Evolutionary conservation across 176 grass and related monocot genomes (phyloP).

Genomic region (Aegilops bicornis): DNA sequence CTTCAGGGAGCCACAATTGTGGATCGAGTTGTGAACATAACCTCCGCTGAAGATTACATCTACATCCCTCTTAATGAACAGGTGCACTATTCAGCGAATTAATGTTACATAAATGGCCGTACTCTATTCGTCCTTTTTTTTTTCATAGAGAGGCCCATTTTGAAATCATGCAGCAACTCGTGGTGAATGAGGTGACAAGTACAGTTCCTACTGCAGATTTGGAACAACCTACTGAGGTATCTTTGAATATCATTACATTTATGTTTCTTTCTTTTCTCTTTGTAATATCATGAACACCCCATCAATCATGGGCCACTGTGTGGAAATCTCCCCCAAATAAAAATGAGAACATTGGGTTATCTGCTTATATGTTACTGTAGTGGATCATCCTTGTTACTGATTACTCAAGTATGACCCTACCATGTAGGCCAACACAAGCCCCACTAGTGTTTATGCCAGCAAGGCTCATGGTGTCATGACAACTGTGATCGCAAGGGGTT

Average conservation of each 20-base stretch:
- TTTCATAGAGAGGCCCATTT: conserved; percentile 22
- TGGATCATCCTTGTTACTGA: conserved; percentile 8
- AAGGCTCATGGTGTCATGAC: conserved; percentile 90
- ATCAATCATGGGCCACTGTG: not conserved
- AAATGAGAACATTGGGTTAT: not conserved
- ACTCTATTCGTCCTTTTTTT: not conserved
- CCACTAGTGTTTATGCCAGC: conserved; percentile 57
- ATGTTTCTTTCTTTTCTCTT: not conserved
- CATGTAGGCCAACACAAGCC: conserved; percentile 55
- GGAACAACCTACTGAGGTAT: conserved; percentile 54
- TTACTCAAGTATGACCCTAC: not conserved
- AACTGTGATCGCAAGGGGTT: conserved; percentile 76
- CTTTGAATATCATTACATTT: conserved; percentile 34
- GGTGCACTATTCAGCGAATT: conserved; percentile 37
- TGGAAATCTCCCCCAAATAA: not conserved
- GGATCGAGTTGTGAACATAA: conserved; percentile 84
- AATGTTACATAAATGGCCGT: conserved; percentile 25
- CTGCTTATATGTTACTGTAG: conserved; percentile 13
- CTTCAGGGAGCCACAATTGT: conserved; percentile 93
- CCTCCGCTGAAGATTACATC: conserved; percentile 84
- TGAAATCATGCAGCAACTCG: conserved; percentile 60
- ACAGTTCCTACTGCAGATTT: conserved; percentile 38
- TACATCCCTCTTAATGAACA: conserved; percentile 70
- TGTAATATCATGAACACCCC: not conserved
- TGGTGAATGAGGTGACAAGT: conserved; percentile 51